Conservation (phyloP, 2,329 filamentous ascomycete genomes). For the Epichloe gansuensis region DNA sequence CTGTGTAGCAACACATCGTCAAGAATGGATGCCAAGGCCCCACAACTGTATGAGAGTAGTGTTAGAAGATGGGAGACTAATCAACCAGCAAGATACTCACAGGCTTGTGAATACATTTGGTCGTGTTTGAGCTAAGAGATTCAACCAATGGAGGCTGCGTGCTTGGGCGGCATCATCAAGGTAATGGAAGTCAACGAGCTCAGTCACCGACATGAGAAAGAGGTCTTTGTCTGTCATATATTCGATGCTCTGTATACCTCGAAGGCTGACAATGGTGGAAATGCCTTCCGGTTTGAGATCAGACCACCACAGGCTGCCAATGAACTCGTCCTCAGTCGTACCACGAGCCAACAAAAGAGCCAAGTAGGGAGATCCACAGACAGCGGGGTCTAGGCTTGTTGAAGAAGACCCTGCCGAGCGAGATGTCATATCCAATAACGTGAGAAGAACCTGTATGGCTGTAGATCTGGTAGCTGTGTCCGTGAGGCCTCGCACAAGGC, state of each 20-base stretch:
- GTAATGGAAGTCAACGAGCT: constrained; percentile 53
- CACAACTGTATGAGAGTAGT: constrained; percentile 28
- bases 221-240: constrained; percentile 48
- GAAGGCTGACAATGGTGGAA: constrained; percentile 12
- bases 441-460: constrained; percentile 47
- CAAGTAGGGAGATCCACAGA: constrained; percentile 43
- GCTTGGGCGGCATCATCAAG: constrained; percentile 51
- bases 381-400: constrained; percentile 8
- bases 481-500: constrained; percentile 50
- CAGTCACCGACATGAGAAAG: constrained; percentile 49
- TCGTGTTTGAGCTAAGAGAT: constrained; percentile 39
- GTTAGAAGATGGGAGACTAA: constrained; percentile 3
- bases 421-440: constrained; percentile 38
- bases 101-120: constrained; percentile 46
- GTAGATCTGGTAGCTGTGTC: constrained; percentile 48
- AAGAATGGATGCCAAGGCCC: constrained; percentile 44
- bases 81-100: constrained; percentile 28
- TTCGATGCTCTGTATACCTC: constrained; percentile 21
- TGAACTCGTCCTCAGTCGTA: constrained; percentile 44
- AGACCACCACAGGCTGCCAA: constrained; percentile 49
- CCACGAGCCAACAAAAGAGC: constrained; percentile 46
- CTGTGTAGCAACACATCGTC: constrained; percentile 52
- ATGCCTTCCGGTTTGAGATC: constrained; percentile 35
- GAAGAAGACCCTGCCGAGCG: constrained; percentile 6
- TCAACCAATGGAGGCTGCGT: constrained; percentile 47